Base-by-base conservation (phyloP, 495 filamentous ascomycete species). In the Penicillium steckii region DNA sequence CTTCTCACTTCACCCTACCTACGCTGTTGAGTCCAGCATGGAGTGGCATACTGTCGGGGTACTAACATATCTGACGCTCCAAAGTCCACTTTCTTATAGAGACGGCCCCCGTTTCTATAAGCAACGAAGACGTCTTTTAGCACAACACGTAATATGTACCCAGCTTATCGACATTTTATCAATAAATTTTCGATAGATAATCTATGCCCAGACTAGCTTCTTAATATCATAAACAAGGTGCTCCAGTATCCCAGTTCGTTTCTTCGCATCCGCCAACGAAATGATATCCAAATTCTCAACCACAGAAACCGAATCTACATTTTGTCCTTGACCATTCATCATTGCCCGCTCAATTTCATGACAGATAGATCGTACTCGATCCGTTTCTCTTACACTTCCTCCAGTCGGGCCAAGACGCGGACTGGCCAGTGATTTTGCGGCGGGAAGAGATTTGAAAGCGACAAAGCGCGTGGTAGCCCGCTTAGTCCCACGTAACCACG, bases 151-250 rank as follows among this genome's bases (percentile, higher is more conserved):
- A n/a, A n/a, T n/a, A n/a, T n/a, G n/a, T n/a, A n/a, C n/a, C n/a
- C n/a, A n/a, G n/a, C n/a, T n/a, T n/a, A n/a, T n/a, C n/a, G n/a
- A n/a, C n/a, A n/a, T n/a, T n/a, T n/a, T n/a, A n/a, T n/a, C n/a
- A n/a, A n/a, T n/a, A n/a, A 29, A 5, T 12, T 29, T 12, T 6
- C 27, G 12, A 12, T 29, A 12, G 27, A 6, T 8, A 13, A 12
- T 18, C 61, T 61, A 94, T 50, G 88, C 89, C 92, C 92, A 97
- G 21, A 97, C 89, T 67, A 96, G 68, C 77, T 89, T 92, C 80
- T 93, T 96, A 44, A 97, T 74, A 50, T 84, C 85, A 75, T 96
- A 88, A 8, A 88, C 87, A 61, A 91, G 66, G 65, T 90, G 83
- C 74, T 98, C 92, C 37, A 98, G 64, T 61, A 91, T 75, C 5